phyloP scores from a whole-genome alignment of 2,329 filamentous ascomycete species.

The Thelonectria blattea region DNA sequence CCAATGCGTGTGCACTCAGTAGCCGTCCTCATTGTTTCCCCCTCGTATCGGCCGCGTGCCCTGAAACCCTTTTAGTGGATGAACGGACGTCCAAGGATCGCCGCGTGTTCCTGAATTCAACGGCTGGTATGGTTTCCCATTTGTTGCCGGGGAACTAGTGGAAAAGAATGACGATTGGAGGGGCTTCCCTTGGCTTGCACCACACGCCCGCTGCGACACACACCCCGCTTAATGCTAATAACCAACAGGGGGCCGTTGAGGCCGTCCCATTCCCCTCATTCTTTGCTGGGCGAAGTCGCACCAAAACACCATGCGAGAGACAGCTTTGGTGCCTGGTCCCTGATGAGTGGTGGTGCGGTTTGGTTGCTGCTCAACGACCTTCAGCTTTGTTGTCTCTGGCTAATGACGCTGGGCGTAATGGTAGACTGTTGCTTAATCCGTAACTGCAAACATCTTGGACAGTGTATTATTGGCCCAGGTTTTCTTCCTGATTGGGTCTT shows the following conservation, averaged over 20 bases:
- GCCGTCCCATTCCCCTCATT: conserved; percentile 14
- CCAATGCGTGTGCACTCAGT: conserved; percentile 13
- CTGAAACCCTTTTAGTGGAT: conserved; percentile 9
- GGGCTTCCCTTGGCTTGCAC: neutral
- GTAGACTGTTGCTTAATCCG: neutral
- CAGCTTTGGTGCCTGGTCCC: conserved; percentile 22
- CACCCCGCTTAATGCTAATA: neutral
- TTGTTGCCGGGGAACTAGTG: neutral
- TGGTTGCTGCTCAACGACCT: conserved; percentile 36
- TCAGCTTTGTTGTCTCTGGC: conserved; percentile 30
- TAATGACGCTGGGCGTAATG: conserved; percentile 18
- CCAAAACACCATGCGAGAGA: conserved; percentile 29
- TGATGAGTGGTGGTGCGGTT: too few relatives aligned
- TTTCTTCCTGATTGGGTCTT: too few relatives aligned
- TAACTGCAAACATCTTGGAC: neutral
- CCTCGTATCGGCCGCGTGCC: neutral
- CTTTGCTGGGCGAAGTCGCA: conserved; percentile 28
- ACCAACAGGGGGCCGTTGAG: neutral
- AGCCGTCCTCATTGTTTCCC: neutral
- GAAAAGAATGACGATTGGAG: neutral
- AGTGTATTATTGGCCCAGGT: neutral
- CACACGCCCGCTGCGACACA: neutral
- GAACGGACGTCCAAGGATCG: conserved; percentile 1
- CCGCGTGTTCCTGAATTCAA: conserved; percentile 1
- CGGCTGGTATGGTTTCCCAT: too few relatives aligned